Base-by-base conservation (phyloP, 2,329 filamentous ascomycete genomes). In the Cadophora sp. region DNA sequence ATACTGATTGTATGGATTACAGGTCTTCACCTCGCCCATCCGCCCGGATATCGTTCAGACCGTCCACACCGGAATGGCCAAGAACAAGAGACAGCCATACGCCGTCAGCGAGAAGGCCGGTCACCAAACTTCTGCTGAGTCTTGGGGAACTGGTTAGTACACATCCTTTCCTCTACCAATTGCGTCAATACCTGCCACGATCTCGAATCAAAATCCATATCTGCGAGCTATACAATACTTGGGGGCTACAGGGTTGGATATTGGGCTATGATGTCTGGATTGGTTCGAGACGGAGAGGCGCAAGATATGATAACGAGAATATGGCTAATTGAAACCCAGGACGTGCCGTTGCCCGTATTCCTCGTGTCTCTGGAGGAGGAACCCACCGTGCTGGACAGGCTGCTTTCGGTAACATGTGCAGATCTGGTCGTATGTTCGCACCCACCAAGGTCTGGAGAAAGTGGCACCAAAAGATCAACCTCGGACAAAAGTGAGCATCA, bases 391-490 rank as follows among this genome's bases (percentile, higher is more conserved):
- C 96, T 81, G 96, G 96, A 88, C 96, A 99, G 89, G 96, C 96
- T 84, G 96, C 96, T 78, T 99, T 98, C 85, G 96, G 96, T 93
- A 99, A 99, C 92, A 94, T 95, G 94, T 99, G 96, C 88, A 94
- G 96, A 83, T 97, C 95, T 82, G 96, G 96, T 88, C 96, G 96
- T 87, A 99, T 99, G 96, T 99, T 99, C 87, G 96, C 96, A 78
- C 96, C 96, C 76, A 99, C 96, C 85, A 99, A 99, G 91, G 92
- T 97, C 87, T 99, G 96, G 96, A 90, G 96, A 83, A 97, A 97
- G 89, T 99, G 96, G 96, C 96, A 99, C 89, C 89, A 97, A 88
- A 98, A 98, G 94, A 89, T 99, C 90, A 97, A 97, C 89, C 89
- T 96, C 84, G 92, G 92, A 84, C 96, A 99, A 90, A 97, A 96